Conservation (phyloP, 176 grass and related monocot species). For the Elaeis guineensis region DNA sequence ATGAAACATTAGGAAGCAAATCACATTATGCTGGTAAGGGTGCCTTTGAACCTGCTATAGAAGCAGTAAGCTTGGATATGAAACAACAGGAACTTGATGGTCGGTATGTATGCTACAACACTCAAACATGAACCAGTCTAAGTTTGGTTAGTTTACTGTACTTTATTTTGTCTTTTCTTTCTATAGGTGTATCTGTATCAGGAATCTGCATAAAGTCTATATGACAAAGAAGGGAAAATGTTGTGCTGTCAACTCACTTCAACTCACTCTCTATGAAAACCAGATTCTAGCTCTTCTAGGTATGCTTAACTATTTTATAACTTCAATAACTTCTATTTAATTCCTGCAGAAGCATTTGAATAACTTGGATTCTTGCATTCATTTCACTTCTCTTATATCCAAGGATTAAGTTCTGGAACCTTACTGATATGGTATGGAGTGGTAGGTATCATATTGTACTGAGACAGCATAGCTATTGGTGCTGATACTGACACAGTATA, state of each 20-base stretch:
- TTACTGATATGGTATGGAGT: no score
- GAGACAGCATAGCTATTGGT: no score
- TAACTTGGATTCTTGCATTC: no score
- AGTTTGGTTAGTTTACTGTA: no score
- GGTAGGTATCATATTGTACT: no score
- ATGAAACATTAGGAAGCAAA: slow-evolving; percentile 20
- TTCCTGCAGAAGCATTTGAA: no score
- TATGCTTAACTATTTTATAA: slow-evolving; percentile 11
- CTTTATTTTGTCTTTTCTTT: neutral
- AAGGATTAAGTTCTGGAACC: no score
- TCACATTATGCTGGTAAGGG: slow-evolving; percentile 11
- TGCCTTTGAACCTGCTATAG: slow-evolving; percentile 19
- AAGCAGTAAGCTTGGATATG: slow-evolving; percentile 34
- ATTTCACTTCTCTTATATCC: no score
- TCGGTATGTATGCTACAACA: slow-evolving; percentile 20
- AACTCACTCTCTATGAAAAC: slow-evolving; percentile 41
- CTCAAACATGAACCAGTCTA: no score
- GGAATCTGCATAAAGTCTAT: slow-evolving; percentile 41
- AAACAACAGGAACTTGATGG: slow-evolving; percentile 45
- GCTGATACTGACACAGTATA: no score
- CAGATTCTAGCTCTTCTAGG: slow-evolving; percentile 51
- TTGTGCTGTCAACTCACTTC: slow-evolving; percentile 41
- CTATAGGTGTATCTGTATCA: slow-evolving; percentile 31
- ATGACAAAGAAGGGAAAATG: slow-evolving; percentile 27
- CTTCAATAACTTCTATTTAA: no score